Evolutionary conservation across 2,329 filamentous ascomycete genomes (phyloP), one percentile per base, ranked within the genome.

Genomic region (Botrytis sinoallii): DNA sequence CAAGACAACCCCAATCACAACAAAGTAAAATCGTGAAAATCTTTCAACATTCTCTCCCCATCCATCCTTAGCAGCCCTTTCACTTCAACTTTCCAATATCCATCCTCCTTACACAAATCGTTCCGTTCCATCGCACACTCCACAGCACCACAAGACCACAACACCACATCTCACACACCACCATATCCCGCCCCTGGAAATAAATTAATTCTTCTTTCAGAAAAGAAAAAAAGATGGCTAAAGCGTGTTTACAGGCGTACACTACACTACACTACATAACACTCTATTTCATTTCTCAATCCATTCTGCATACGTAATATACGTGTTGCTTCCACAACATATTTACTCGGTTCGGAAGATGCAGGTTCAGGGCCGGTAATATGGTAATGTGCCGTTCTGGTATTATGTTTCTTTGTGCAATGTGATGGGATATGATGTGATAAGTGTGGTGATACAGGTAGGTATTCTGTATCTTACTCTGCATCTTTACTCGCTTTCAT

Each of bases 231-330:
- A 46, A n/a, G 20, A 59, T 71, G 70, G 70, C 70, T 66, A 71
- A 71, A 71, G 60, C 70, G 70, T 71, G 70, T 71, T 32, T 57
- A 57, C 35, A 25, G 32, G 16, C 46, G 29, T 71, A 71, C 68
- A 66, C 18, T 29, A 29, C 63, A 38, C 25, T 48, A 32, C 70
- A 71, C 35, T 70, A 16, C n/a, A 46, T 46, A 48, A 48, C 55
- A 70, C 67, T 69, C n/a, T 57, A 18, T 29, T 8, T 29, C 4
- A 29, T 32, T 18, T 57, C 10, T 55, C n/a, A 16, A 29, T 18
- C 25, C n/a, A 14, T 44, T 35, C 32, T 29, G 12, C 52, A n/a
- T 16, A 16, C 48, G 48, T 7, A 55, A 55, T 16, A 16, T n/a
- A 55, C 25, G 0, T n/a, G 8, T 55, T n/a, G 12, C 57, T 38